These are phyloP conservation scores for Cordyceps tenuipes DNA, from an alignment of 2,329 filamentous ascomycete species.

Conservation along the genomic window DNA sequence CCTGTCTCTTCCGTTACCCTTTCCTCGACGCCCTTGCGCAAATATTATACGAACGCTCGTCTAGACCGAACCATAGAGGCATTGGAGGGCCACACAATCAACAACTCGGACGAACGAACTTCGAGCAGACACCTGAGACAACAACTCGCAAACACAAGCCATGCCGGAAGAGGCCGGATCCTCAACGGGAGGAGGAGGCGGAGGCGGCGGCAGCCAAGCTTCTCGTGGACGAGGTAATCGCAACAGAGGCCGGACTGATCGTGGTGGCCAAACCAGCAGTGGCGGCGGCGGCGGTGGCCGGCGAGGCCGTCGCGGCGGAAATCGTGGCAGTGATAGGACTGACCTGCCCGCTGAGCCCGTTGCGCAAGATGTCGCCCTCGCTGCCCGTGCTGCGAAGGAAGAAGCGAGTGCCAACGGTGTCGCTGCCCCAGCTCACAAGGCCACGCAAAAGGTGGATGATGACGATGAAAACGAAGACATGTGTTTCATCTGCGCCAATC, in stretches of 20 bases:
- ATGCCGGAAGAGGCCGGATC: conserved; percentile 7
- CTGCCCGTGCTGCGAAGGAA: conserved; percentile 25
- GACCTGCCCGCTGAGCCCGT: conserved; percentile 21
- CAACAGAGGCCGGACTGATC: conserved; percentile 3
- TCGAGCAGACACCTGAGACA: neutral
- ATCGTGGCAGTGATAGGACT: conserved; percentile 15
- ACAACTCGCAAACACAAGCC: neutral
- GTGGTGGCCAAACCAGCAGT: neutral
- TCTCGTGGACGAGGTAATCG: conserved; percentile 7
- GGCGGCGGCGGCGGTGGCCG: conserved; percentile 26
- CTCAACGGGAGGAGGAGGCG: conserved; percentile 1
- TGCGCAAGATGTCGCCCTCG: conserved; percentile 24
- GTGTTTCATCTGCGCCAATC: conserved; percentile 96
- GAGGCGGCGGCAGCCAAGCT: conserved; percentile 1
- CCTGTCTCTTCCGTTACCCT: neutral
- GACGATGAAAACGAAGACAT: conserved; percentile 55
- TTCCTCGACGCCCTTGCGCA: neutral
- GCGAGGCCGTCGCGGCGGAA: conserved; percentile 26
- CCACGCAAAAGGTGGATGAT: conserved; percentile 25
- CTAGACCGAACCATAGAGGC: neutral
- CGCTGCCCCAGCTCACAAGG: conserved; percentile 16
- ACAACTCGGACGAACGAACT: neutral
- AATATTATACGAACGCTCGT: neutral
- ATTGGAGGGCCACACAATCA: neutral
- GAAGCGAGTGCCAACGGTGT: conserved; percentile 22